Percentiles rank a stretch among this genome's conserved stretches.
phyloP scores from a whole-genome alignment of 352 stramenopile genomes.

The Globisporangium cylindrosporum region DNA sequence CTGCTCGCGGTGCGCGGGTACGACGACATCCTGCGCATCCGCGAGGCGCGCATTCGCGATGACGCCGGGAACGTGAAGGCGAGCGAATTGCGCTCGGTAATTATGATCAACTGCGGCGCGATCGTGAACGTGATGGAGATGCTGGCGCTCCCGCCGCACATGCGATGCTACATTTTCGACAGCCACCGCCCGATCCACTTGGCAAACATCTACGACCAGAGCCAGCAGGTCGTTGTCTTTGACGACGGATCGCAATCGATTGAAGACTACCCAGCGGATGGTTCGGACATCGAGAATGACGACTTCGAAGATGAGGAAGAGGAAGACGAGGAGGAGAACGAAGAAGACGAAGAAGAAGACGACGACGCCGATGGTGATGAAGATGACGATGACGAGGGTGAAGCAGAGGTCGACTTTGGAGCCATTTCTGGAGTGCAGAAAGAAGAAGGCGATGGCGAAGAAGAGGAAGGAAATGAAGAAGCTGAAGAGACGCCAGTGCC shows the following conservation, averaged over 20 bases:
- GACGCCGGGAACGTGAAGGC: slow-evolving; percentile 29
- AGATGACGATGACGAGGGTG: slow-evolving; percentile 34
- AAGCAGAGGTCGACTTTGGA: slow-evolving; percentile 57
- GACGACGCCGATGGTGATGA: slow-evolving; percentile 38
- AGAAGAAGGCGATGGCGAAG: slow-evolving; percentile 13
- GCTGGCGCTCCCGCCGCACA: slow-evolving; percentile 53
- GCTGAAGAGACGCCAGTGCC: slow-evolving; percentile 19
- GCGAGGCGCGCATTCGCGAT: slow-evolving; percentile 64
- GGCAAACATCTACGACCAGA: slow-evolving; percentile 92
- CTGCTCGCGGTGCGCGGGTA: slow-evolving; percentile 78
- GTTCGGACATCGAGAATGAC: slow-evolving; percentile 65
- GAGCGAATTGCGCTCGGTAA: slow-evolving; percentile 84
- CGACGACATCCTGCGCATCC: slow-evolving; percentile 77
- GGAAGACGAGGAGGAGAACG: slow-evolving; percentile 51
- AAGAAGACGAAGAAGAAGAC: slow-evolving; percentile 56
- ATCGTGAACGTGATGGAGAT: slow-evolving; percentile 90
- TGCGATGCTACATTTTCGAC: slow-evolving; percentile 95
- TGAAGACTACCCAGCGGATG: slow-evolving; percentile 82
- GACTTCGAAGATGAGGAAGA: slow-evolving; percentile 65
- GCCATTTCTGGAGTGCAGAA: not conserved
- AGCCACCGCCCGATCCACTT: slow-evolving; percentile 95
- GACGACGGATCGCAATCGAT: slow-evolving; percentile 68
- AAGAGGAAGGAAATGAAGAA: slow-evolving; percentile 5
- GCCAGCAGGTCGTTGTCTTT: slow-evolving; percentile 80
- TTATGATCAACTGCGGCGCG: slow-evolving; percentile 95